Conservation (phyloP, 768 basidiomycete genomes). For the Lactarius deliciosus region DNA sequence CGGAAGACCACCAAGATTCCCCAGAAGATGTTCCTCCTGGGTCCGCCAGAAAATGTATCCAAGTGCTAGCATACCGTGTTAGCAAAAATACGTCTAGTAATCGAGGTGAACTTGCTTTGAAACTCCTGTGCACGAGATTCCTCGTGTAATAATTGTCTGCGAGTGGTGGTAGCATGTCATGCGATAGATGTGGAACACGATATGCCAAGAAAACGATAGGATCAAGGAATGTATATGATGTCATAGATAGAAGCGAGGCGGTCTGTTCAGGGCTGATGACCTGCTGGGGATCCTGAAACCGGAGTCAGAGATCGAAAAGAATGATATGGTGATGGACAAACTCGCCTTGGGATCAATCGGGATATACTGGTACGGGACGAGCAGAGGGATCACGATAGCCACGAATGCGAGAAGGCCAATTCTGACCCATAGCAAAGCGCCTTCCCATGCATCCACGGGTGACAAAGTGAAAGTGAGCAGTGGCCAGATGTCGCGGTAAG, state of each 20-base stretch:
- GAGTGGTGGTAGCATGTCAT: constrained; percentile 43
- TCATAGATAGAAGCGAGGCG: constrained; percentile 35
- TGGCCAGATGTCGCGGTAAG: constrained; percentile 60
- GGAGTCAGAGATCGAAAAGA: background rate
- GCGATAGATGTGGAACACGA: constrained; percentile 43
- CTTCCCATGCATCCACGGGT: constrained; percentile 51
- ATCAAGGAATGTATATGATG: constrained; percentile 55
- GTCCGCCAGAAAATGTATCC: constrained; percentile 17
- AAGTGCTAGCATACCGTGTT: constrained; percentile 30
- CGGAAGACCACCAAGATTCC: constrained; percentile 32
- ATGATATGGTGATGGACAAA: background rate
- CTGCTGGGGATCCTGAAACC: constrained; percentile 31
- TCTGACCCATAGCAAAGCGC: constrained; percentile 54
- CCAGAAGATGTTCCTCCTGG: constrained; percentile 33
- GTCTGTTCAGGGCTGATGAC: constrained; percentile 37
- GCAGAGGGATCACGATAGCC: constrained; percentile 50
- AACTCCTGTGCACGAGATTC: constrained; percentile 37
- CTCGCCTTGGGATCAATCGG: constrained; percentile 55
- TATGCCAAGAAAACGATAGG: constrained; percentile 46
- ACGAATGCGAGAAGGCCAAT: constrained; percentile 46
- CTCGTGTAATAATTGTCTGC: constrained; percentile 47
- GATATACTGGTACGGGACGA: constrained; percentile 55
- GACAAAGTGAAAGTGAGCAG: constrained; percentile 49
- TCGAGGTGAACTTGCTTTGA: constrained; percentile 33
- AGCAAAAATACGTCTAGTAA: background rate